Evolutionary conservation across 768 basidiomycete genomes (phyloP), one percentile per base, ranked within the genome.

Genomic region (Galerina marginata): DNA sequence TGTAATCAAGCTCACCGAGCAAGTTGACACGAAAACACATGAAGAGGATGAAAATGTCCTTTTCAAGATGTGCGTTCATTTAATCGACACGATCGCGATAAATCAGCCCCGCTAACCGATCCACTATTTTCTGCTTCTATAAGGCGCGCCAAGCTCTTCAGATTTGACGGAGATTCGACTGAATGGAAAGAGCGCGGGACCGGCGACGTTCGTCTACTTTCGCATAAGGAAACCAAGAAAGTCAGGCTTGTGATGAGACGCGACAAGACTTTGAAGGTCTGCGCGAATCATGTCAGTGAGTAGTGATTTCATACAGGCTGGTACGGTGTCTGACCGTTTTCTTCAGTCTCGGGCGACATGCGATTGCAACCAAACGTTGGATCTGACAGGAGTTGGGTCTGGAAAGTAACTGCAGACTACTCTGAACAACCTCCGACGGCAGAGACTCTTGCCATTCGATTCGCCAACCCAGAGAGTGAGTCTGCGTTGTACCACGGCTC

Each of bases 161-260:
- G 97, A 72, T 99, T 99, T 79, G 90, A 91, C 67, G 73, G 84
- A 60, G 75, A 71, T 37, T 80, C 86, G 51, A 80, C 86, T 53
- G 96, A 99, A 78, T 99, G 97, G 97, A 99, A 99, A 76, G 97
- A 99, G 79, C 81, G 97, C 37, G 96, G 96, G 42, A 99, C 96
- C 14, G 96, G 96, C 47, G 95, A 96, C 74, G 95, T 94, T 65
- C 91, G 94, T 74, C 84, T 99, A 58, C 87, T 99, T 64, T 80
- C 87, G 68, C 93, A 97, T 83, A 94, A 91, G 77, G 87, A 87
- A 71, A 90, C 89, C 51, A 89, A 90, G 82, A 98, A 96, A 78
- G 84, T 96, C 71, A 86, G 97, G 63, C 86, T 99, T 63, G 95
- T 99, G 74, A 99, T 99, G 97, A 85, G 96, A 80, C 92, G 97